Conservation (phyloP, 2,329 filamentous ascomycete genomes). For the Colletotrichum tropicicola region DNA sequence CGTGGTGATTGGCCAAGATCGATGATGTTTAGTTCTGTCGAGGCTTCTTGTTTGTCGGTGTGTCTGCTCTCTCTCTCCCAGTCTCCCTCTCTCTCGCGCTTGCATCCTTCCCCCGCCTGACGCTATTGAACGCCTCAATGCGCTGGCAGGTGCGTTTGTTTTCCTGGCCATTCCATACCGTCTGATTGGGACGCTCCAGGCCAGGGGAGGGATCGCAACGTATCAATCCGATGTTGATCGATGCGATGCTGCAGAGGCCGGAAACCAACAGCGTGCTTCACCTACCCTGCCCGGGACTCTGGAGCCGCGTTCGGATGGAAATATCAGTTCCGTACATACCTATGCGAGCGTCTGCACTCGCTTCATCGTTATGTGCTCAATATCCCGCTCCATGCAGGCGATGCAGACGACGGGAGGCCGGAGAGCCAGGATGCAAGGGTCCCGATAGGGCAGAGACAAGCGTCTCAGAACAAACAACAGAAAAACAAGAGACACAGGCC, state of each 20-base stretch:
- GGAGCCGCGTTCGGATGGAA: slow-evolving; percentile 6
- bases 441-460: not conserved
- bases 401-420: too few relatives aligned
- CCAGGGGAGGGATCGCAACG: not conserved
- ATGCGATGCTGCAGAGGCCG: not conserved
- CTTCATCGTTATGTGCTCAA: not conserved
- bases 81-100: not conserved
- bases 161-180: not conserved
- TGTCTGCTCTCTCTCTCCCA: not conserved
- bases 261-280: not conserved
- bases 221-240: slow-evolving; percentile 6
- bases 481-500: not conserved
- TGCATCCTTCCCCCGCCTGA: not conserved
- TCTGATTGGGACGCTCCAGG: not conserved
- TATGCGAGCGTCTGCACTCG: slow-evolving; percentile 9
- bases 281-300: not conserved
- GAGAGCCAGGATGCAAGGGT: not conserved
- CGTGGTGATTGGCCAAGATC: not conserved
- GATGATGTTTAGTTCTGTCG: not conserved
- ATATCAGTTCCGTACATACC: not conserved
- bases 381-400: too few relatives aligned
- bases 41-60: not conserved
- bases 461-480: not conserved
- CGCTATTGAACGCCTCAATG: slow-evolving; percentile 24
- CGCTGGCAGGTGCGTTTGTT: slow-evolving; percentile 9